Base-by-base conservation (phyloP, 1,284 basidiomycete genomes). In the Ceratobasidium sp. region DNA sequence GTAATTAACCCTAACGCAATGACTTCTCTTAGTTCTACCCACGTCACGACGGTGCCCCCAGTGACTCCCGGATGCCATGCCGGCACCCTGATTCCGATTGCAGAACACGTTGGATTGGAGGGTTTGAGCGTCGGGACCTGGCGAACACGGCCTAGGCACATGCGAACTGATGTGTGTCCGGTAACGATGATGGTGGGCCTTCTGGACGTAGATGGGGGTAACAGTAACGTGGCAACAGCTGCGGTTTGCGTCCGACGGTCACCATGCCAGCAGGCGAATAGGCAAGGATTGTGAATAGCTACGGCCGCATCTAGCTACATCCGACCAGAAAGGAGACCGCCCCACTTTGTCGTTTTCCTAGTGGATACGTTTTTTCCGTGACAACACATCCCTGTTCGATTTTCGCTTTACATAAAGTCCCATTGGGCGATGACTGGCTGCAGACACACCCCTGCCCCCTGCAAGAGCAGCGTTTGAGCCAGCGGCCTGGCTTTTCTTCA, bases 361-460 rank as follows among this genome's bases (percentile, higher is more conserved):
- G 27, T 73, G 69, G 69, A 73, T 73, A 73, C 69, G 69, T 22
- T 48, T 62, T 54, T 73, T 73, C 69, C 69, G 69, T 73, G 69
- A 62, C 69, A 73, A 73, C 69, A 62, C 69, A 71, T 71, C 68
- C 41, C 69, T 37, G 43, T 48, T 31, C 69, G 31, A 31, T 58
- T 62, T 73, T 48, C 69, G 69, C 69, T 53, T 73, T 73, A n/a
- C n/a, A n/a, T n/a, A 73, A 73, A 73, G 69, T 73, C 27, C 54
- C 68, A 71, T 37, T 41, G 48, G 59, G 9, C 29, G 22, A 73
- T 62, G 69, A 49, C 46, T n/a, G 27, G 29, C 46, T 53, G 37
- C 53, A 56, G 54, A 49, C 69, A 73, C 58, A 39, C 58, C 69
- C 69, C 69, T 73, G 69, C 69, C 69, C 68, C 68, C 54, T 56